A percentile compares a stretch with the other conserved stretches of the same genome.
These are phyloP conservation scores for Phytophthora pseudosyringae DNA, from an alignment of 352 stramenopile species.

Conservation along the genomic window DNA sequence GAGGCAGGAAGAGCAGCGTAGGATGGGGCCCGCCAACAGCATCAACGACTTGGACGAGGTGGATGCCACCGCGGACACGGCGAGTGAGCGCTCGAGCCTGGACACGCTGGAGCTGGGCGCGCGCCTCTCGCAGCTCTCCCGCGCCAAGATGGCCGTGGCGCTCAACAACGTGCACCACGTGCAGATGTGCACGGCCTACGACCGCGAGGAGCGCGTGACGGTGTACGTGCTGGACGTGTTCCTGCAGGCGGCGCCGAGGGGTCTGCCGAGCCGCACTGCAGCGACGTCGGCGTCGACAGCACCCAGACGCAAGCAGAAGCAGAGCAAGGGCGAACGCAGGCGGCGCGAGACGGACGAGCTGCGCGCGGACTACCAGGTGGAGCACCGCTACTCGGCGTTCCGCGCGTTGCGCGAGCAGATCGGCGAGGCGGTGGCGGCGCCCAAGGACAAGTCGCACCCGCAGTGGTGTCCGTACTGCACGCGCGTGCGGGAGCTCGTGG, in stretches of 20 bases:
- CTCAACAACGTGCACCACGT: conserved; percentile 71
- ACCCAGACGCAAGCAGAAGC: conserved; percentile 1
- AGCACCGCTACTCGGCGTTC: conserved; percentile 69
- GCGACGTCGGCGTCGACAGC: background rate
- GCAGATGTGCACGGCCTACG: conserved; percentile 45
- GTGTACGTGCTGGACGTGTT: conserved; percentile 64
- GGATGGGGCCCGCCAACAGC: conserved; percentile 4
- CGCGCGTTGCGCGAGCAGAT: conserved; percentile 49
- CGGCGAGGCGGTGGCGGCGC: conserved; percentile 24
- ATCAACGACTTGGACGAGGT: conserved; percentile 11
- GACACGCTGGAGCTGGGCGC: conserved; percentile 24
- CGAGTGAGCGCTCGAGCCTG: conserved; percentile 31
- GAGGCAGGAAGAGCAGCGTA: background rate
- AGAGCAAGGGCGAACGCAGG: conserved; percentile 23
- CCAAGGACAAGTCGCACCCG: conserved; percentile 44
- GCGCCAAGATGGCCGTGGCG: conserved; percentile 44
- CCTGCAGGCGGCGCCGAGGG: conserved; percentile 46
- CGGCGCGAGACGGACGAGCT: conserved; percentile 26
- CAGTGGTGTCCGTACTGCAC: conserved; percentile 71
- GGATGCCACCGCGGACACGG: conserved; percentile 23
- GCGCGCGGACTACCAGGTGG: conserved; percentile 51
- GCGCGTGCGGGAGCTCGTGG: conserved; percentile 47
- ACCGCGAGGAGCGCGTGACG: conserved; percentile 35
- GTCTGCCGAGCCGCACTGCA: conserved; percentile 39
- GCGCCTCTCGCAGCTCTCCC: conserved; percentile 36